Evolutionary conservation across 1,284 basidiomycete species (phyloP), one percentile per base, ranked within the genome.

Genomic region (Caloboletus inedulis): DNA sequence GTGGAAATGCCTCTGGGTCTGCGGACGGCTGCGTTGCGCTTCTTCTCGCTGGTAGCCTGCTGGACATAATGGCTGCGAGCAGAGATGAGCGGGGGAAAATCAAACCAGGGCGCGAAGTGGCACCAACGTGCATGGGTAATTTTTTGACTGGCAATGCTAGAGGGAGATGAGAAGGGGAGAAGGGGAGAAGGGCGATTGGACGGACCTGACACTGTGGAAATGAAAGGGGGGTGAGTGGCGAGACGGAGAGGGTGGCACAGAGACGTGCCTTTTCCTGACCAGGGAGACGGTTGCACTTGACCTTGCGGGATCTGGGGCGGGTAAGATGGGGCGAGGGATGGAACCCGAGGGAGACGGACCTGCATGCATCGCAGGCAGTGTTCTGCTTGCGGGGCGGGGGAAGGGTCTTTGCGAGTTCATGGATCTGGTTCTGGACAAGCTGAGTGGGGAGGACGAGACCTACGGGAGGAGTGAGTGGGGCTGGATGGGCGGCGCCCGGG

Each of bases 331-430:
- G 16, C 7, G 23, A 16, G 49, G 46, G 33, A 12, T 4, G 41
- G n/a, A 5, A 8, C 7, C 1, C n/a, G 0, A n/a, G 3, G 2
- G 3, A 3, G 25, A 45, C 55, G 60, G 13, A 85, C 85, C 86
- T 84, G 79, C 91, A 94, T 47, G 88, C 87, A 74, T 94, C 91
- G 69, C 91, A 94, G 23, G 91, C 91, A 21, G 91, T 90, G 67
- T 94, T 94, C 73, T 94, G 91, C 67, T 91, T 92, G 52, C 88
- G 75, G 3, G 89, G 85, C 18, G 87, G 85, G 2, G 87, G 85
- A 0, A 87, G 76, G 0, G 82, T 80, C 73, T 87, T 87, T 47
- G 85, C 82, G 36, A 87, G 78, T 61, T 89, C 87, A 62, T 87
- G 83, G 46, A 88, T 84, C 69, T 88, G 84, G 62, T 82, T 85